Percentiles rank a stretch among this genome's conserved stretches.
Evolutionary conservation across 73 alveolate genomes (phyloP).

Genomic region (Paramecium sonneborni): DNA sequence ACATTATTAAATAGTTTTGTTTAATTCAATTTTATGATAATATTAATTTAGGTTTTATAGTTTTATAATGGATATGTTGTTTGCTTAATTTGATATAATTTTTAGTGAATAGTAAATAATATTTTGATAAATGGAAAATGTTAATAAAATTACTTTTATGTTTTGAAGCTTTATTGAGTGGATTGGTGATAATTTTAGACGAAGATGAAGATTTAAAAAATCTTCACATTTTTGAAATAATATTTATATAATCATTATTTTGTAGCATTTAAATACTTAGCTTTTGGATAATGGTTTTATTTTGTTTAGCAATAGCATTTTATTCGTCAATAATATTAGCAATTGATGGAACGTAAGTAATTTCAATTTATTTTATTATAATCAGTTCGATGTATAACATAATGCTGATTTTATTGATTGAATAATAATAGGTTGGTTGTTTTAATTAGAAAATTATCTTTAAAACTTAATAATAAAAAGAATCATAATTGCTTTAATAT

Average conservation of each 20-base stretch:
- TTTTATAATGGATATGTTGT: background rate
- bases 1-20: background rate
- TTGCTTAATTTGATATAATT: background rate
- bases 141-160: background rate
- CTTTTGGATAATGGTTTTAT: conserved; percentile 13
- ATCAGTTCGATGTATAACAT: background rate
- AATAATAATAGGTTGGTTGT: conserved; percentile 10
- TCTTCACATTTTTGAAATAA: background rate
- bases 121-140: background rate
- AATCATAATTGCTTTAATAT: background rate
- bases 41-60: background rate
- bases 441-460: background rate
- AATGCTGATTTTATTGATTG: background rate
- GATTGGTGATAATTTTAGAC: background rate
- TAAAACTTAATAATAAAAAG: background rate
- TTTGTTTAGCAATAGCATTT: background rate
- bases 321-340: background rate
- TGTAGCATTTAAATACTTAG: background rate
- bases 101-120: background rate
- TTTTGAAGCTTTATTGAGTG: background rate
- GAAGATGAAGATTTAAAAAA: background rate
- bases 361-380: background rate
- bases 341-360: background rate
- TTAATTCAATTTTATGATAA: background rate
- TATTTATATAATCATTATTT: background rate